Conservation (phyloP, 2,329 filamentous ascomycete genomes). For the Rhinocladiella mackenziei region DNA sequence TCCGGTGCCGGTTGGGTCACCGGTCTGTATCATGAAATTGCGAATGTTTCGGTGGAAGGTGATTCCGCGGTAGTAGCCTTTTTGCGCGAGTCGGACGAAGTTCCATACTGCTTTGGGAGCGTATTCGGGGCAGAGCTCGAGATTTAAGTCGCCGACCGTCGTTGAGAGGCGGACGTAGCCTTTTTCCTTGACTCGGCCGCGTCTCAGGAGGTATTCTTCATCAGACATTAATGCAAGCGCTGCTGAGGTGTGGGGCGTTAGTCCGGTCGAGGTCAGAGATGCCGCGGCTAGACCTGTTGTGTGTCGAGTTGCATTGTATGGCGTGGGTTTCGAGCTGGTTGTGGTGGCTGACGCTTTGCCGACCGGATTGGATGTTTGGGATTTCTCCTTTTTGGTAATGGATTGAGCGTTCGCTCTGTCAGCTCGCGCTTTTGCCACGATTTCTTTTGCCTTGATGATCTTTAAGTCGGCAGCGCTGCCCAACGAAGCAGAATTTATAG, state of each 20-base stretch:
- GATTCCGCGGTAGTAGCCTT: conserved; percentile 80
- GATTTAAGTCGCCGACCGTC: conserved; percentile 74
- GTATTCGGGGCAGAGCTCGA: conserved; percentile 86
- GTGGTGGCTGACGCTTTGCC: conserved; percentile 27
- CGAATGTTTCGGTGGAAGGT: conserved; percentile 90
- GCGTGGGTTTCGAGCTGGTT: conserved; percentile 38
- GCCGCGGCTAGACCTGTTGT: conserved; percentile 89
- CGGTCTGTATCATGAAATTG: conserved; percentile 97
- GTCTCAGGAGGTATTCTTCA: conserved; percentile 95
- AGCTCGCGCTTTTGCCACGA: conserved; percentile 82
- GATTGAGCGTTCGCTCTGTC: conserved; percentile 53
- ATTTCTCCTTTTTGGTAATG: conserved; percentile 6
- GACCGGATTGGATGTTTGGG: conserved; percentile 9
- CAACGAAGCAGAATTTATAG: conserved; percentile 74
- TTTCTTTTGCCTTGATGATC: conserved; percentile 85
- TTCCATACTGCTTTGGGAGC: conserved; percentile 96
- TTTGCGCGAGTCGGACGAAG: conserved; percentile 81
- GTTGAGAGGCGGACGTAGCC: conserved; percentile 90
- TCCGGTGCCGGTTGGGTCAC: conserved; percentile 88
- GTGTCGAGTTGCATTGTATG: conserved; percentile 82
- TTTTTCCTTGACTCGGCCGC: conserved; percentile 79
- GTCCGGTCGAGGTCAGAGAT: conserved; percentile 89
- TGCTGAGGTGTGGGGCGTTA: conserved; percentile 85
- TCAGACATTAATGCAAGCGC: conserved; percentile 83
- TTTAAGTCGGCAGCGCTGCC: conserved; percentile 66